Conservation (phyloP, 176 grass and related monocot genomes). For the Avena atlantica region DNA sequence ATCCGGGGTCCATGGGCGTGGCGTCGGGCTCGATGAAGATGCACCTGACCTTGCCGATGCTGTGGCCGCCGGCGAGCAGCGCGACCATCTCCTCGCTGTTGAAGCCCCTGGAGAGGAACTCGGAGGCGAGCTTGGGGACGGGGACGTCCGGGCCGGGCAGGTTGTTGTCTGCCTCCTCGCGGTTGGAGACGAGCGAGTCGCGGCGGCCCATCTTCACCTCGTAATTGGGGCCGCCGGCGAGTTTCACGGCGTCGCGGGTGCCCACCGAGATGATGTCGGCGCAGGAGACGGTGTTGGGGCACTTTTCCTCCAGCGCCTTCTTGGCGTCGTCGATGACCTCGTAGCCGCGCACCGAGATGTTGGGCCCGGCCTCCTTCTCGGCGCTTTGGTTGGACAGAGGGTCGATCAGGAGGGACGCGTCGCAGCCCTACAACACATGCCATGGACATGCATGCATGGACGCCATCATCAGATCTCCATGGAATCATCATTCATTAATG, state of each 20-base stretch:
- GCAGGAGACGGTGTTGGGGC: conserved; percentile 68
- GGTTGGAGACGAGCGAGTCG: conserved; percentile 58
- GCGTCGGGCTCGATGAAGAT: conserved; percentile 60
- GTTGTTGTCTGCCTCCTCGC: conserved; percentile 49
- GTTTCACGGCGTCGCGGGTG: conserved; percentile 41
- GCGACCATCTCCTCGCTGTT: conserved; percentile 45
- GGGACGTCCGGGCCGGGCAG: conserved; percentile 57
- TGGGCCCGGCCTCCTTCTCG: conserved; percentile 64
- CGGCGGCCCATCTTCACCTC: conserved; percentile 50
- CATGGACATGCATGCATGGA: too few species aligned
- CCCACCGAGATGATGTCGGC: conserved; percentile 62
- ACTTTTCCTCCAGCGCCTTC: conserved; percentile 57
- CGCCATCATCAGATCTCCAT: background rate
- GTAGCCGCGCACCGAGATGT: conserved; percentile 62
- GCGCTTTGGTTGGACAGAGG: conserved; percentile 52
- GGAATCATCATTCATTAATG: background rate
- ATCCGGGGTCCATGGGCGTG: conserved; percentile 42
- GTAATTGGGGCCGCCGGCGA: conserved; percentile 57
- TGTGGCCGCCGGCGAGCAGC: conserved; percentile 71
- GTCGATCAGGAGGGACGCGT: conserved; percentile 80
- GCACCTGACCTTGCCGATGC: conserved; percentile 63
- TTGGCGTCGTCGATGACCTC: conserved; percentile 78
- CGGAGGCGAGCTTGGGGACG: conserved; percentile 33
- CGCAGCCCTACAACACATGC: conserved; percentile 57
- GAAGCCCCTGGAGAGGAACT: conserved; percentile 56